These are phyloP conservation scores for Roridomyces roridus DNA, from an alignment of 768 basidiomycete genomes.

Conservation along the genomic window DNA sequence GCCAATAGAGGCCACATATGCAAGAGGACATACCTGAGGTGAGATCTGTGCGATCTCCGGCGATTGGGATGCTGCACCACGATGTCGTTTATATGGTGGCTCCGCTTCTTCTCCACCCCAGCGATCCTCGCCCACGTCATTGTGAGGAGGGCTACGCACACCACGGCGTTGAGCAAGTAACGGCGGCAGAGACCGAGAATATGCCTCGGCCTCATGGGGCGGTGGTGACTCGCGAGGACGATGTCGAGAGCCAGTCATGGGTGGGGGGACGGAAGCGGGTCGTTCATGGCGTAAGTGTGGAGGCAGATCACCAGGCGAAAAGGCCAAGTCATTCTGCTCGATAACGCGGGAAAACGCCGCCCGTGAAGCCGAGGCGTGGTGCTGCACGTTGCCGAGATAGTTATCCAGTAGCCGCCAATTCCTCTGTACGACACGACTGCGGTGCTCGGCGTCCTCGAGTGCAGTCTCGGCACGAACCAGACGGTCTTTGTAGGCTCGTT, in stretches of 20 bases:
- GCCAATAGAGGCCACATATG: too few species aligned
- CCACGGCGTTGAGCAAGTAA: not conserved
- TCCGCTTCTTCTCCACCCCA: not conserved
- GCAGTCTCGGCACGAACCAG: slow-evolving; percentile 20
- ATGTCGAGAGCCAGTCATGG: not conserved
- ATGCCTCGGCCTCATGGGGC: not conserved
- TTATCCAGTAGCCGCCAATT: slow-evolving; percentile 21
- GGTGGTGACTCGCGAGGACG: not conserved
- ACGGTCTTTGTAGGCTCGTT: slow-evolving; percentile 1
- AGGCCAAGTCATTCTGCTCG: slow-evolving; percentile 4
- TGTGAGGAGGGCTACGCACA: not conserved
- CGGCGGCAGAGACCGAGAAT: not conserved
- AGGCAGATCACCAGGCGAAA: not conserved
- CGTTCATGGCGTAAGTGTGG: not conserved
- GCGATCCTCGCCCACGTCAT: not conserved
- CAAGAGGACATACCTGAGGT: not conserved
- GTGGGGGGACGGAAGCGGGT: not conserved
- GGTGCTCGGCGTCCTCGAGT: slow-evolving; percentile 16
- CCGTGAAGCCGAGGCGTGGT: slow-evolving; percentile 19
- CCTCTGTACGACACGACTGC: slow-evolving; percentile 12
- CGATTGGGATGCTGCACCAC: not conserved
- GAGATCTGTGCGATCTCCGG: not conserved
- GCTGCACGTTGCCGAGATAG: slow-evolving; percentile 10
- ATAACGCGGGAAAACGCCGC: slow-evolving; percentile 17
- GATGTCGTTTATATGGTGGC: slow-evolving; percentile 16